phyloP scores from a whole-genome alignment of 2,329 filamentous ascomycete species.

The Trichoderma afroharzianum region DNA sequence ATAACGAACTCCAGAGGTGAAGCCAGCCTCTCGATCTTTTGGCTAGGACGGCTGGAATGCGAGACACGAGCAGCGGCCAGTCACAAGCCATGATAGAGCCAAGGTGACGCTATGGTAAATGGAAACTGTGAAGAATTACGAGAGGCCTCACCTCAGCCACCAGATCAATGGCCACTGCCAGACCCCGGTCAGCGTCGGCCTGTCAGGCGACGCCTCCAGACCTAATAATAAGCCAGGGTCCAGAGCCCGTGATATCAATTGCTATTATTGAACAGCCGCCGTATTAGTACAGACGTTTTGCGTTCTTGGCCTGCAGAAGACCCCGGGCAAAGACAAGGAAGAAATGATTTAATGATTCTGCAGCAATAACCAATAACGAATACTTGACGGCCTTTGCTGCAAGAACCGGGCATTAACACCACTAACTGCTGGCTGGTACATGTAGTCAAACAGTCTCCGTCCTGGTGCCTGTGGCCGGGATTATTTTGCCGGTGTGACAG shows the following conservation, averaged over 20 bases:
- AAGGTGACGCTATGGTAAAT: background rate
- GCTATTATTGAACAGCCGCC: background rate
- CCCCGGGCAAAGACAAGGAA: background rate
- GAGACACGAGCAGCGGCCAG: background rate
- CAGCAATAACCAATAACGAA: background rate
- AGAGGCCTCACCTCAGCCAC: slow-evolving; percentile 11
- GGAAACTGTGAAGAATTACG: background rate
- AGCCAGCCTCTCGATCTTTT: background rate
- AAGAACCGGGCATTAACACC: background rate
- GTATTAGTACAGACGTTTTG: background rate
- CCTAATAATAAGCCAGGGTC: background rate
- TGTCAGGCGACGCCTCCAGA: background rate
- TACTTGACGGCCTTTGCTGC: background rate
- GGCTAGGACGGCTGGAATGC: background rate
- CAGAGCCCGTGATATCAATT: background rate
- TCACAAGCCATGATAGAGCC: background rate
- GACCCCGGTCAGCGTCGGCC: background rate
- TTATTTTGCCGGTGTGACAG: slow-evolving; percentile 6
- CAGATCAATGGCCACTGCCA: background rate
- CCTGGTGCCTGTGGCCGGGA: background rate
- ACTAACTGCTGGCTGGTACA: background rate
- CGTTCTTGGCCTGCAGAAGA: background rate
- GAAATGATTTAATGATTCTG: background rate
- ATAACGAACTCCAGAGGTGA: background rate
- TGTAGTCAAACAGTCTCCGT: slow-evolving; percentile 4